These are phyloP conservation scores for Hanseniaspora hatyaiensis DNA, from an alignment of 805 yeast genomes.

Conservation along the genomic window DNA sequence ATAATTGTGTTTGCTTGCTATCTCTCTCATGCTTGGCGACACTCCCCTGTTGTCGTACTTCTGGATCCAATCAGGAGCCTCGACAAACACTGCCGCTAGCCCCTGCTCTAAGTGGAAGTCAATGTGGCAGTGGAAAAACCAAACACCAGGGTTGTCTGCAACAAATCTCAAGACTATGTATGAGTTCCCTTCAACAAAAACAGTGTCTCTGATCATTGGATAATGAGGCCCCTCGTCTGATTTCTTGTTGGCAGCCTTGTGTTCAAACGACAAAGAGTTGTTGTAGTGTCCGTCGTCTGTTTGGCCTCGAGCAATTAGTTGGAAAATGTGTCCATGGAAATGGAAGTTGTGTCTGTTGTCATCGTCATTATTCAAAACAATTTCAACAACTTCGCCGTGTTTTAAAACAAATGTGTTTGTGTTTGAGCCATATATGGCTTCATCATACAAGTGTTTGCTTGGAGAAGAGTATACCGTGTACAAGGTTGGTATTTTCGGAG, in stretches of 20 bases:
- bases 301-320: slow-evolving; percentile 43
- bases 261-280: slow-evolving; percentile 26
- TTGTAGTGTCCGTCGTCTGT: slow-evolving; percentile 49
- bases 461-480: slow-evolving; percentile 55
- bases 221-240: slow-evolving; percentile 24
- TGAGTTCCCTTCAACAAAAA: slow-evolving; percentile 54
- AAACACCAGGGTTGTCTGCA: slow-evolving; percentile 84
- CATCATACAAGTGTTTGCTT: slow-evolving; percentile 39
- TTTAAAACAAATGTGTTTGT: slow-evolving; percentile 53
- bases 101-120: slow-evolving; percentile 83
- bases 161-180: slow-evolving; percentile 57
- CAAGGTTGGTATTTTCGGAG: slow-evolving; percentile 63
- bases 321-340: slow-evolving; percentile 64
- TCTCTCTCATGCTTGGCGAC: slow-evolving; percentile 38
- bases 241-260: slow-evolving; percentile 32
- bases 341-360: slow-evolving; percentile 73
- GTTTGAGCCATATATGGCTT: slow-evolving; percentile 61
- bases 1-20: slow-evolving; percentile 39
- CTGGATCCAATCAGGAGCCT: slow-evolving; percentile 50
- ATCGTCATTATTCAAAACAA: slow-evolving; percentile 69
- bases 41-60: slow-evolving; percentile 26
- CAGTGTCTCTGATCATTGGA: slow-evolving; percentile 64
- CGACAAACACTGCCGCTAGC: slow-evolving; percentile 57
- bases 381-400: slow-evolving; percentile 53
- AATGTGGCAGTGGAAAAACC: slow-evolving; percentile 89